These are phyloP conservation scores for Fomitopsis pulvina DNA, from an alignment of 768 basidiomycete species.

Conservation along the genomic window DNA sequence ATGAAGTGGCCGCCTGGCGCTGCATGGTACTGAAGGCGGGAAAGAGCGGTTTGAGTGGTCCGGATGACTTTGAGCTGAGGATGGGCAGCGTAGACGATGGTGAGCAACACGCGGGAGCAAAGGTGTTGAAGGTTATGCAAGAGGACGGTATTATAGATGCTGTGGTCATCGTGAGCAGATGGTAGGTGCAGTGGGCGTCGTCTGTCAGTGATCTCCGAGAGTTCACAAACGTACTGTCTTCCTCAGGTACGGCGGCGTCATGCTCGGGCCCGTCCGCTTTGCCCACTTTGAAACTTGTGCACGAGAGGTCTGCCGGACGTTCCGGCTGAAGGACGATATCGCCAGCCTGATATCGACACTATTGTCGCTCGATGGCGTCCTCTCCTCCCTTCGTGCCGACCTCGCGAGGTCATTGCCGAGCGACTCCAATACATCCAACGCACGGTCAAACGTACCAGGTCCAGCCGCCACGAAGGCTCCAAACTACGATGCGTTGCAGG, in stretches of 20 bases:
- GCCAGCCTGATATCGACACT: conserved; percentile 54
- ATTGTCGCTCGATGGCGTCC: conserved; percentile 51
- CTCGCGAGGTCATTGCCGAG: conserved; percentile 24
- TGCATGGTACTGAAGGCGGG: conserved; percentile 67
- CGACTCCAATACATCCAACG: not conserved
- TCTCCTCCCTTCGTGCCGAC: conserved; percentile 49
- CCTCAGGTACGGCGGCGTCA: conserved; percentile 70
- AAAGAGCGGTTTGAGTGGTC: conserved; percentile 56
- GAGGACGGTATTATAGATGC: conserved; percentile 67
- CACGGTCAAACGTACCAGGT: not conserved
- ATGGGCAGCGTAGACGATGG: conserved; percentile 69
- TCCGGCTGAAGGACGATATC: conserved; percentile 63
- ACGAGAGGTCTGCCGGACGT: conserved; percentile 63
- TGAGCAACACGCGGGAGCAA: conserved; percentile 64
- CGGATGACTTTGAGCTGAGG: conserved; percentile 69
- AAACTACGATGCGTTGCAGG: conserved; percentile 41
- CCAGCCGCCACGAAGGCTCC: conserved; percentile 6
- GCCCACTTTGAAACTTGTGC: conserved; percentile 73
- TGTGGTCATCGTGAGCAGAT: conserved; percentile 73
- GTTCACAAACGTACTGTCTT: not conserved
- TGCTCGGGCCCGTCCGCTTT: conserved; percentile 72
- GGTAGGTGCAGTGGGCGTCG: conserved; percentile 49
- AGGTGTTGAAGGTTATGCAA: conserved; percentile 62
- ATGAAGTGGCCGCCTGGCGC: conserved; percentile 76
- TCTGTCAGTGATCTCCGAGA: not conserved